phyloP scores from a whole-genome alignment of 768 basidiomycete species.

The Psilocybe cyanescens region DNA sequence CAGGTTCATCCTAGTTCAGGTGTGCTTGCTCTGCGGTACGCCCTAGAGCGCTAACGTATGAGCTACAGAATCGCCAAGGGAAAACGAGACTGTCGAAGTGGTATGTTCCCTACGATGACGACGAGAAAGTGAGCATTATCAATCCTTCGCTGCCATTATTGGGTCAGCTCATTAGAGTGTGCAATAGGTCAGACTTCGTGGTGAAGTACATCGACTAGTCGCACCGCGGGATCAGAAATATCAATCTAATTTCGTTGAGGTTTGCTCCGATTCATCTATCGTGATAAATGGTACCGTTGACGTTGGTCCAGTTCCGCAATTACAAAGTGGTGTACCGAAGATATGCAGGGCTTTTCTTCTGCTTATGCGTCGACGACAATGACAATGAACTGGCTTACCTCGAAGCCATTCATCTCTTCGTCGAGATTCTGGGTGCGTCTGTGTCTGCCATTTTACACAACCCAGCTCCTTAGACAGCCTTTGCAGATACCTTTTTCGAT shows the following conservation, averaged over 20 bases:
- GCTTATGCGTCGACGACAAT: slow-evolving; percentile 95
- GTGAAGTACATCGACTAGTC: slow-evolving; percentile 95
- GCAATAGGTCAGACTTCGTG: slow-evolving; percentile 83
- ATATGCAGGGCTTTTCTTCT: slow-evolving; percentile 98
- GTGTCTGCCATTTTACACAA: background rate
- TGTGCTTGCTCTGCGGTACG: slow-evolving; percentile 30
- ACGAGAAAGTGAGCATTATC: slow-evolving; percentile 81
- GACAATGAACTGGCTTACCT: slow-evolving; percentile 98
- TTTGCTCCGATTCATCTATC: slow-evolving; percentile 37
- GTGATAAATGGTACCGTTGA: slow-evolving; percentile 2
- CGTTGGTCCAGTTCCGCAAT: slow-evolving; percentile 79
- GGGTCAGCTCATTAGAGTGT: background rate
- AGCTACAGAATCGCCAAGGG: slow-evolving; percentile 90
- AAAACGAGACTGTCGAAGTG: slow-evolving; percentile 98
- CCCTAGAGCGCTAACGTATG: background rate
- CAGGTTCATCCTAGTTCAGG: slow-evolving; percentile 97
- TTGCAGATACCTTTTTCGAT: slow-evolving; percentile 93
- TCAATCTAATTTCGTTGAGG: slow-evolving; percentile 99
- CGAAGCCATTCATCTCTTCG: slow-evolving; percentile 97
- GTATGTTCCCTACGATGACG: slow-evolving; percentile 99
- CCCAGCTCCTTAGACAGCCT: background rate
- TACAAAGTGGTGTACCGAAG: slow-evolving; percentile 97
- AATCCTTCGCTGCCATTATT: background rate
- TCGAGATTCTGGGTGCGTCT: slow-evolving; percentile 89
- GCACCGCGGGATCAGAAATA: slow-evolving; percentile 98